Conservation (phyloP, 257 asterid genomes). For the Solanum medicagineum region DNA sequence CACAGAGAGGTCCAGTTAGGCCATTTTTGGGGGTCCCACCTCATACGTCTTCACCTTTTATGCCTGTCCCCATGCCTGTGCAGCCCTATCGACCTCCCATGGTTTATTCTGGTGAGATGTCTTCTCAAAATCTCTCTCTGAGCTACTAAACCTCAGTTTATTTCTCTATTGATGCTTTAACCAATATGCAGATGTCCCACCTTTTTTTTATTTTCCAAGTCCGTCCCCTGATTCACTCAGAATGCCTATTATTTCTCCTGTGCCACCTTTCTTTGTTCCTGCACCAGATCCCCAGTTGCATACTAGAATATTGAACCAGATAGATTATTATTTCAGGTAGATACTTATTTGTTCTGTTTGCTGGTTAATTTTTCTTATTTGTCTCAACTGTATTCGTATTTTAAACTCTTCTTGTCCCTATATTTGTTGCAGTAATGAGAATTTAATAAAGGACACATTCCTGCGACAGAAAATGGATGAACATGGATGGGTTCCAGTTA, state of each 20-base stretch:
- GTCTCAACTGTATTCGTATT: background rate
- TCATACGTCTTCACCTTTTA: constrained; percentile 19
- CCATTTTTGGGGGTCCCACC: constrained; percentile 42
- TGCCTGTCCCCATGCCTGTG: constrained; percentile 29
- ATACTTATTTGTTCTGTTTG: background rate
- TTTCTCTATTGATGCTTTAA: constrained; percentile 2
- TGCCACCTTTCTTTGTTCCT: constrained; percentile 22
- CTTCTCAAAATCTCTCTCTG: background rate
- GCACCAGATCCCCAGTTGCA: constrained; percentile 45
- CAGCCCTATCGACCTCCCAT: constrained; percentile 35
- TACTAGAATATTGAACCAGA: constrained; percentile 41
- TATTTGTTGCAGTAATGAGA: constrained; percentile 41
- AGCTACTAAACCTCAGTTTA: background rate
- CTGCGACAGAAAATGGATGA: constrained; percentile 71
- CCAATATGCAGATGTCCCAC: constrained; percentile 38
- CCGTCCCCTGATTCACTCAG: constrained; percentile 43
- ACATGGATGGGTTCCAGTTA: constrained; percentile 75
- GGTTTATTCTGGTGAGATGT: constrained; percentile 48
- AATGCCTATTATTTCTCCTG: constrained; percentile 36
- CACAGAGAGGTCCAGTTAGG: constrained; percentile 37
- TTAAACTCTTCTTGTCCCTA: background rate
- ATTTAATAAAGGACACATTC: constrained; percentile 55
- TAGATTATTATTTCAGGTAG: constrained; percentile 76
- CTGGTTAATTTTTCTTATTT: background rate
- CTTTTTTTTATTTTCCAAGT: constrained; percentile 30